Conservation (phyloP, 805 yeast genomes). For the Nadsonia fulvescens region DNA sequence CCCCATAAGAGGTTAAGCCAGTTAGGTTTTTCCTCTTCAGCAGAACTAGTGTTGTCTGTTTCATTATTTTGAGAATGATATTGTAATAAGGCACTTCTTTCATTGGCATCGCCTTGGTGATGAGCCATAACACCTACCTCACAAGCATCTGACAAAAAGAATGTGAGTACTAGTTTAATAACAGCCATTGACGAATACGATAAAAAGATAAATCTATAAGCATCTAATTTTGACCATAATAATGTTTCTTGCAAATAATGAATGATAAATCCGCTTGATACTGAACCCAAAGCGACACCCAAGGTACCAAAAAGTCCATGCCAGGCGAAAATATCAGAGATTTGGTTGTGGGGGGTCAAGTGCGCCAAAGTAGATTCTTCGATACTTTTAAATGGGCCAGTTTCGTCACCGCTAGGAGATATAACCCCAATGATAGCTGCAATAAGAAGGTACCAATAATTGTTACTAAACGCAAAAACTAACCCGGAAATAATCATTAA, state of each 20-base stretch:
- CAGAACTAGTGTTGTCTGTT: not conserved
- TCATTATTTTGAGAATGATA: slow-evolving; percentile 2
- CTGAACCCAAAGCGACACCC: slow-evolving; percentile 29
- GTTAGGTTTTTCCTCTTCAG: too few species aligned
- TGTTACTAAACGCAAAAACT: slow-evolving; percentile 20
- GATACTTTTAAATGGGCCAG: slow-evolving; percentile 40
- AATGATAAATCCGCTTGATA: slow-evolving; percentile 22
- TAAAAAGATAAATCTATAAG: slow-evolving; percentile 41
- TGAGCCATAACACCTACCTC: slow-evolving; percentile 17
- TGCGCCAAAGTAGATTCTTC: slow-evolving; percentile 37
- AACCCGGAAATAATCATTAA: slow-evolving; percentile 28
- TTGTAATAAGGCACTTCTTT: slow-evolving; percentile 1
- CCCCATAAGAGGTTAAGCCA: too few species aligned
- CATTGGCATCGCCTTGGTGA: slow-evolving; percentile 1
- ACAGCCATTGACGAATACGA: slow-evolving; percentile 38
- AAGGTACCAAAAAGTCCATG: slow-evolving; percentile 31
- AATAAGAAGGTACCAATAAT: slow-evolving; percentile 20
- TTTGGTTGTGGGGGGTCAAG: slow-evolving; percentile 21
- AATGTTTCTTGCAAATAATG: slow-evolving; percentile 8
- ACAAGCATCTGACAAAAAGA: slow-evolving; percentile 26
- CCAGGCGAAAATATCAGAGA: slow-evolving; percentile 43
- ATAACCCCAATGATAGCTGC: slow-evolving; percentile 32
- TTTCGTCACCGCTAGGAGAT: slow-evolving; percentile 41
- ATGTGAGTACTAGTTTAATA: slow-evolving; percentile 26
- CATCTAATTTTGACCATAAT: slow-evolving; percentile 20